Percentiles rank a stretch among this genome's conserved stretches.
Conservation (phyloP, 2,329 filamentous ascomycete genomes). For the Intubia oerlemansii region DNA sequence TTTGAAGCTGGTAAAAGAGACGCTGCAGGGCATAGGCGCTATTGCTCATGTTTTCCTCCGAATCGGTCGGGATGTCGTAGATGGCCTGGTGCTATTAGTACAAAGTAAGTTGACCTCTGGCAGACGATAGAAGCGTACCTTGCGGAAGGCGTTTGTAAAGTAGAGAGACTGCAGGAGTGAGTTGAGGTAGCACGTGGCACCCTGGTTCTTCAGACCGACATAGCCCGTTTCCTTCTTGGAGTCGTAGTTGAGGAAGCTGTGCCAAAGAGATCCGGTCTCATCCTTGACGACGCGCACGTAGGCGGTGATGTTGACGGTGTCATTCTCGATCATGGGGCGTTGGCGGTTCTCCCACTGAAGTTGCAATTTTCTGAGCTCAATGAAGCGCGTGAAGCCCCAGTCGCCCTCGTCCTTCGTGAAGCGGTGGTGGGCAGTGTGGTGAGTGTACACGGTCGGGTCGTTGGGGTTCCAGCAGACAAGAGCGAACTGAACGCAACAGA, state of each 20-base stretch:
- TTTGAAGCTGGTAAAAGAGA: conserved; percentile 88
- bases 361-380: conserved; percentile 73
- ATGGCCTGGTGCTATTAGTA: too few relatives aligned
- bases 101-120: too few relatives aligned
- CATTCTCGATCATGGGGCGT: conserved; percentile 57
- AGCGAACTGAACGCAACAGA: conserved; percentile 87
- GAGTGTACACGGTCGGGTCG: conserved; percentile 65
- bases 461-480: conserved; percentile 88
- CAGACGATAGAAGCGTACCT: too few relatives aligned
- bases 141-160: conserved; percentile 83
- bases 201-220: conserved; percentile 91
- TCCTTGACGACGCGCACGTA: conserved; percentile 69
- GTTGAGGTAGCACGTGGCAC: conserved; percentile 77
- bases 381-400: conserved; percentile 96
- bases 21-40: conserved; percentile 87
- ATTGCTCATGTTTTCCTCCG: conserved; percentile 61
- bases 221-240: conserved; percentile 99
- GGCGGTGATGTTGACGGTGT: conserved; percentile 59
- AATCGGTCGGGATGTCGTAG: conserved; percentile 86
- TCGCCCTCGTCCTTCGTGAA: conserved; percentile 94
- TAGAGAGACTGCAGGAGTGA: conserved; percentile 68
- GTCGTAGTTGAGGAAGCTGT: conserved; percentile 85
- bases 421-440: conserved; percentile 76
- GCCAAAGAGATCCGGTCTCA: conserved; percentile 75
- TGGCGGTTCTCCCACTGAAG: conserved; percentile 43